Evolutionary conservation across 192 early-diverging fungal species (phyloP).

Genomic region (Pilaira anomala): DNA sequence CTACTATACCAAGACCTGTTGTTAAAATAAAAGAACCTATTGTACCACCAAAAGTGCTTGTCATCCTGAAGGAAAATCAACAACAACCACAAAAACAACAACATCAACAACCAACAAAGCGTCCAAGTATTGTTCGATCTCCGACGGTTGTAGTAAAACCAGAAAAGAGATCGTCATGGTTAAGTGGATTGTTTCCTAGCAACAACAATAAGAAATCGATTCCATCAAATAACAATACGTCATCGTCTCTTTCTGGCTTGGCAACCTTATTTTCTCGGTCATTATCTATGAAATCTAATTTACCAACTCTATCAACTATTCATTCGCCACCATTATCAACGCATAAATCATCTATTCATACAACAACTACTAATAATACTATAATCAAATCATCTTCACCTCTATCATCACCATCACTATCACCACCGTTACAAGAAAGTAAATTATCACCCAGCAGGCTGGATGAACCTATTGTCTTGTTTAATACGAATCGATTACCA

Average conservation of each 20-base stretch:
- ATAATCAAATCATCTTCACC: background rate
- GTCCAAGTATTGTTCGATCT: too few species aligned
- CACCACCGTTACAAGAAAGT: background rate
- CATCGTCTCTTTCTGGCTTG: too few species aligned
- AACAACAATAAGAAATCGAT: too few species aligned
- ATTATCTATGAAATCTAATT: background rate
- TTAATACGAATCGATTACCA: conserved; percentile 48
- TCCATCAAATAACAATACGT: too few species aligned
- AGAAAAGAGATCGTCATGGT: too few species aligned
- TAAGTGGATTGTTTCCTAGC: too few species aligned
- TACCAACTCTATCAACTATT: background rate
- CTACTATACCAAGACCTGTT: too few species aligned
- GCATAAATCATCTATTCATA: background rate
- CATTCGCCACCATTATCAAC: too few species aligned
- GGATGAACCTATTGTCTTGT: conserved; percentile 11
- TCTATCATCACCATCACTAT: background rate
- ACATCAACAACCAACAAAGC: background rate
- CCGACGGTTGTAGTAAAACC: too few species aligned
- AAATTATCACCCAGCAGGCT: conserved; percentile 3
- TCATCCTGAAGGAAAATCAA: background rate
- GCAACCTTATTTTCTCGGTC: background rate
- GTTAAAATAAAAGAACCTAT: background rate
- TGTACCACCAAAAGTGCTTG: background rate
- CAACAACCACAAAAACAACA: too few species aligned
- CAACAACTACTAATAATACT: background rate